A percentile compares a stretch with the other conserved stretches of the same genome.
Conservation (phyloP, 345 rosid genomes). For the Populus euphratica region DNA sequence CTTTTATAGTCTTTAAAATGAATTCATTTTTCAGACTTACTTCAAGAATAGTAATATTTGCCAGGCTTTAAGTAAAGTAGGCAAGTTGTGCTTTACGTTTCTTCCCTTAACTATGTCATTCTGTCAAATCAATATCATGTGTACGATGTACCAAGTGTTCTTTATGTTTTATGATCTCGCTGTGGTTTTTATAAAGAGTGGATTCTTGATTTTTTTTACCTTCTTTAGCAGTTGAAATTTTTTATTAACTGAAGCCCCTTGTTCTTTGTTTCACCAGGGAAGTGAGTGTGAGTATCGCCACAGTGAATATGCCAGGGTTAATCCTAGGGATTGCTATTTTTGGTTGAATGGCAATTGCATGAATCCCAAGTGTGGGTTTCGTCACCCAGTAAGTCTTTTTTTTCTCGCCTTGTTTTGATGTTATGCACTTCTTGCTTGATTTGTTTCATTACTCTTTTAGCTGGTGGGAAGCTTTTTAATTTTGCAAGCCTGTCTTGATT, state of each 20-base stretch:
- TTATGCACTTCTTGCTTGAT: background rate
- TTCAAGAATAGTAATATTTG: background rate
- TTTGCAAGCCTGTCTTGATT: background rate
- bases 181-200: background rate
- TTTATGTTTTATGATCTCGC: background rate
- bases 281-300: constrained; percentile 95
- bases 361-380: constrained; percentile 87
- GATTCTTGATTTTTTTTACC: too few relatives aligned
- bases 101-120: background rate
- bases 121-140: background rate
- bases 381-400: constrained; percentile 80
- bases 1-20: background rate
- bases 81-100: background rate
- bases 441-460: background rate
- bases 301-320: constrained; percentile 88
- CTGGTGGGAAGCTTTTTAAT: background rate
- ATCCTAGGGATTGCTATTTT: constrained; percentile 90
- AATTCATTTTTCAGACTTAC: background rate
- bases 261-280: constrained; percentile 48
- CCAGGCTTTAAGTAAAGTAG: background rate
- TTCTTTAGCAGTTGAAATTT: background rate
- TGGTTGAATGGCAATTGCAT: constrained; percentile 92
- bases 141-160: background rate
- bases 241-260: background rate
- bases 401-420: background rate